These are phyloP conservation scores for Aspergillus uvarum DNA, from an alignment of 2,329 filamentous ascomycete species.

Conservation along the genomic window DNA sequence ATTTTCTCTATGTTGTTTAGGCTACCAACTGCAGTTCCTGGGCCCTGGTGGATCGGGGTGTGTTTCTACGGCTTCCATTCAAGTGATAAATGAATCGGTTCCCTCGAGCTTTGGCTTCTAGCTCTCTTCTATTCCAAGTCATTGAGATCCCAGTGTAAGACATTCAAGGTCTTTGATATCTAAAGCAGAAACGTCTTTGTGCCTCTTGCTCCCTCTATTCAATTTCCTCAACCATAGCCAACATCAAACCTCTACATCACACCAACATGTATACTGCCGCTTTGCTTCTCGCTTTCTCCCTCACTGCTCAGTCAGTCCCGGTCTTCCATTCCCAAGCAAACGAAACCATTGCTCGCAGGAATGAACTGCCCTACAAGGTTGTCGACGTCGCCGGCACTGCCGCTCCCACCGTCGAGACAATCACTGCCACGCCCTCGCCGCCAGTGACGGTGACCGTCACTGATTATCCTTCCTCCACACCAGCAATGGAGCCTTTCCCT, in stretches of 20 bases:
- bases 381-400: constrained; percentile 35
- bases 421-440: constrained; percentile 16
- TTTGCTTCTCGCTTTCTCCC: constrained; percentile 29
- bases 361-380: constrained; percentile 26
- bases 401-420: constrained; percentile 18
- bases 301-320: constrained; percentile 31
- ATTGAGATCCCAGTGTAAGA: neutral
- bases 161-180: neutral
- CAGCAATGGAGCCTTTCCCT: constrained; percentile 24
- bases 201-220: neutral
- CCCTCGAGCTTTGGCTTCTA: neutral
- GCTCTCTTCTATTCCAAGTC: neutral
- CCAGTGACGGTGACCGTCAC: constrained; percentile 28
- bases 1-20: neutral
- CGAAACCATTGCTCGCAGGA: constrained; percentile 27
- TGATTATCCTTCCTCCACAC: constrained; percentile 19
- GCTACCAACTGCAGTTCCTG: neutral
- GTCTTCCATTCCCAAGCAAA: constrained; percentile 22
- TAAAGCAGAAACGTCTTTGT: neutral
- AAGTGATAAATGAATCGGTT: constrained; percentile 8
- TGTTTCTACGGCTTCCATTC: neutral
- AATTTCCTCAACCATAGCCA: neutral
- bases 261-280: constrained; percentile 32
- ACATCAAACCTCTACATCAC: constrained; percentile 6
- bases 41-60: neutral